Evolutionary conservation across 176 grass and related monocot genomes (phyloP), one percentile per base, ranked within the genome.

Genomic region (Ensete ventricosum): DNA sequence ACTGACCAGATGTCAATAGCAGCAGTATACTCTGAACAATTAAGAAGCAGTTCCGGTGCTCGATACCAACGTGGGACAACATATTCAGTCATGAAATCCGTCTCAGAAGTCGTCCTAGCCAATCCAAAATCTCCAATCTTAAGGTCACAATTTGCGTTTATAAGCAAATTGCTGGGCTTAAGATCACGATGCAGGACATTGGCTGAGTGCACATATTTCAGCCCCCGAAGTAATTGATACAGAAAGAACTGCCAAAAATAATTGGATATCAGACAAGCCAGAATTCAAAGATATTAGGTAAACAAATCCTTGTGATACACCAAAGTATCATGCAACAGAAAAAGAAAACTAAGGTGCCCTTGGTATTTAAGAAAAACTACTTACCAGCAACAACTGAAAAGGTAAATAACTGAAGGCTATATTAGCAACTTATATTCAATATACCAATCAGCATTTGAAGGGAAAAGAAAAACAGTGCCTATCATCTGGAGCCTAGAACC

Each of bases 71-170:
- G 70, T 54, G 94, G 93, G 43, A 98, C 94, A 25, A 98, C 94
- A 80, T 98, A 98, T 64, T 98, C 94, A 71, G 85, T 98, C 94
- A 98, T 98, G 80, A 98, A 98, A 73, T 98, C 94, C 11, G 86
- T 98, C 78, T 98, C 94, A 76, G 88, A 91, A n/a, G 94, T 98
- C 20, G 94, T 98, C 72, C 94, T 93, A 62, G 94, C 90, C 24
- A 98, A 74, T 43, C 94, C 94, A 20, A 98, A 93, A 29, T 98
- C 94, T 53, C 90, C 90, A 55, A 98, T 98, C 74, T 98, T 98
- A 11, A 98, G 86, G 27, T 93, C 90, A 82, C 94, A 98, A 69
- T 93, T 98, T 51, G 90, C 83, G 73, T 98, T 98, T 25, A 98
- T 59, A 55, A 98, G 83, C 80, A 98, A 68, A 66, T 98, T 98